Evolutionary conservation across 78 protist species (phyloP).

Genomic region (Dictyostelium purpureum): DNA sequence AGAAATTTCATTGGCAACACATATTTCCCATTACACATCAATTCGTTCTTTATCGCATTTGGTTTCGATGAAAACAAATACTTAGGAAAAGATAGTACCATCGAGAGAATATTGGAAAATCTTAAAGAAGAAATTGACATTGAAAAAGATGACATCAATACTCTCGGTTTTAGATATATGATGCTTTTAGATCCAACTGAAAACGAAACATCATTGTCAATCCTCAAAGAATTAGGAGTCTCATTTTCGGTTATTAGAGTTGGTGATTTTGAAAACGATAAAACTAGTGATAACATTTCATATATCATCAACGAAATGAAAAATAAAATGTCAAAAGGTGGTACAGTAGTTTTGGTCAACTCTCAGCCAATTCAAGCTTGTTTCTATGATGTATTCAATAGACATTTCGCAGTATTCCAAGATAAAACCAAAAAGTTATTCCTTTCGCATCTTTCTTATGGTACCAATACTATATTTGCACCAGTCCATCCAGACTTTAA

Average conservation of each 20-base stretch:
- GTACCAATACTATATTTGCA: constrained; percentile 39
- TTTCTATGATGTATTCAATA: constrained; percentile 74
- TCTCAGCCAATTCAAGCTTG: constrained; percentile 63
- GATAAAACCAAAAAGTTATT: background rate
- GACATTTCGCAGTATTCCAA: constrained; percentile 24
- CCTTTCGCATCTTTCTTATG: constrained; percentile 52
- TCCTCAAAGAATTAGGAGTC: constrained; percentile 44
- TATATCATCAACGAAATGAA: constrained; percentile 39
- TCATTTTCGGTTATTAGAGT: constrained; percentile 35
- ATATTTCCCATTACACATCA: background rate
- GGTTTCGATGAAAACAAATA: background rate
- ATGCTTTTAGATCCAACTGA: constrained; percentile 68
- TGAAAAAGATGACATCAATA: background rate
- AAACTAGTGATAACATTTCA: background rate
- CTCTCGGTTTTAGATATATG: constrained; percentile 34
- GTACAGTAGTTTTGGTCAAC: constrained; percentile 72
- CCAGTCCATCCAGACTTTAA: constrained; percentile 70
- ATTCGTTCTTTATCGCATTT: constrained; percentile 5
- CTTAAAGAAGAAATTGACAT: background rate
- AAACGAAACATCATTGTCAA: constrained; percentile 41
- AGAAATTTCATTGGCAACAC: constrained; percentile 60
- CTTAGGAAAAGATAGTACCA: constrained; percentile 3
- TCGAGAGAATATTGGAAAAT: background rate
- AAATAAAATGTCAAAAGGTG: constrained; percentile 39
- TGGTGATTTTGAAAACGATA: constrained; percentile 70